Evolutionary conservation across 2,329 filamentous ascomycete species (phyloP).

Genomic region (Aspergillus fijiensis): DNA sequence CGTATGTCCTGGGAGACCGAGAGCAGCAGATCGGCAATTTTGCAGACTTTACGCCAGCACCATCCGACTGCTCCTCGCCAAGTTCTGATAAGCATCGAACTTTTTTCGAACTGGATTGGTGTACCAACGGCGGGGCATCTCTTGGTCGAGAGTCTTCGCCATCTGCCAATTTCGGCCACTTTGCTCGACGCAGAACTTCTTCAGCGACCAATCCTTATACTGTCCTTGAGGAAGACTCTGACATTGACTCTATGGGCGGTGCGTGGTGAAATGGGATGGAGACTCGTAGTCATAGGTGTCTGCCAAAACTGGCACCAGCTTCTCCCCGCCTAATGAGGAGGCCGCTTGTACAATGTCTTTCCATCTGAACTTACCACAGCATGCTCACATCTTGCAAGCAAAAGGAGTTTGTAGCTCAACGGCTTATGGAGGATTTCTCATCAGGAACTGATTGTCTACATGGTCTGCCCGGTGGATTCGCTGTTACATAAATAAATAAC

Average conservation of each 20-base stretch:
- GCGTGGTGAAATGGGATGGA: too few relatives aligned
- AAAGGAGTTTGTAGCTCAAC: not conserved
- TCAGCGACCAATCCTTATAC: not conserved
- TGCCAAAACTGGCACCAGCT: too few relatives aligned
- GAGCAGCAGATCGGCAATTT: conserved; percentile 16
- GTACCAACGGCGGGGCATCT: not conserved
- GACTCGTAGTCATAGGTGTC: too few relatives aligned
- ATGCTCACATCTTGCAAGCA: not conserved
- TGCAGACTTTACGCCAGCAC: conserved; percentile 16
- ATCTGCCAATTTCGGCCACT: not conserved
- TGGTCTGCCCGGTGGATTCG: too few relatives aligned
- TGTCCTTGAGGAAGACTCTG: not conserved
- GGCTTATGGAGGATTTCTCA: not conserved
- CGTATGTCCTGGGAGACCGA: conserved; percentile 16
- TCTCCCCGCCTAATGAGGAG: not conserved
- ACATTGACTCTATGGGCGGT: not conserved
- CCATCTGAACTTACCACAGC: not conserved
- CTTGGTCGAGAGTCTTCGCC: not conserved
- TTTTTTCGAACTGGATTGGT: conserved; percentile 22
- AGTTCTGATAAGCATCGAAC: conserved; percentile 18
- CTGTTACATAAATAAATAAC: too few relatives aligned
- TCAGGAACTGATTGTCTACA: too few relatives aligned
- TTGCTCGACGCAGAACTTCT: not conserved
- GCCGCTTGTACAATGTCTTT: not conserved
- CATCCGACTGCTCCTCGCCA: conserved; percentile 16